A percentile compares a stretch with the other conserved stretches of the same genome.
phyloP scores from a whole-genome alignment of 2,329 filamentous ascomycete species.

The Proliferodiscus dingleyae region DNA sequence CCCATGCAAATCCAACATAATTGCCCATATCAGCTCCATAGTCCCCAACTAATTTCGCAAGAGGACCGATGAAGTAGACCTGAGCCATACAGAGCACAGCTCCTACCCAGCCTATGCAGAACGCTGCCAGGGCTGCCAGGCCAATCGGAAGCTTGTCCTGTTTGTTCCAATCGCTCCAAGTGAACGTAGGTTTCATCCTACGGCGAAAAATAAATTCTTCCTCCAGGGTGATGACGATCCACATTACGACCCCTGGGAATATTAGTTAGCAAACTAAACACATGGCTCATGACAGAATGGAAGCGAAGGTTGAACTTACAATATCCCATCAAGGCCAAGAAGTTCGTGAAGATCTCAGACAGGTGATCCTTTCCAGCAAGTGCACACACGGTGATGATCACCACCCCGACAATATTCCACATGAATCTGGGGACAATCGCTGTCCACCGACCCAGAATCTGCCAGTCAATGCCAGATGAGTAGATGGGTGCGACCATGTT shows the following conservation, averaged over 20 bases:
- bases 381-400: slow-evolving; percentile 61
- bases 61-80: slow-evolving; percentile 60
- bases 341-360: slow-evolving; percentile 62
- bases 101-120: slow-evolving; percentile 60
- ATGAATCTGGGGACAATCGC: slow-evolving; percentile 55
- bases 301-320: slow-evolving; percentile 42
- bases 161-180: slow-evolving; percentile 59
- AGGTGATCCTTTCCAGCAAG: slow-evolving; percentile 57
- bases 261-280: not conserved
- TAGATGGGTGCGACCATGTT: slow-evolving; percentile 64
- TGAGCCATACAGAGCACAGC: slow-evolving; percentile 65
- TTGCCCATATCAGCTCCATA: slow-evolving; percentile 30
- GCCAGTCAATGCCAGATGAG: slow-evolving; percentile 61
- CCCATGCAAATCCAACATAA: slow-evolving; percentile 53
- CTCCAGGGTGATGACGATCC: slow-evolving; percentile 56
- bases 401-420: slow-evolving; percentile 58
- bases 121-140: slow-evolving; percentile 55
- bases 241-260: slow-evolving; percentile 48
- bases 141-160: slow-evolving; percentile 55
- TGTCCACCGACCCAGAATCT: slow-evolving; percentile 56
- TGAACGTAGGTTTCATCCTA: slow-evolving; percentile 38
- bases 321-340: slow-evolving; percentile 66
- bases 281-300: not conserved
- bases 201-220: slow-evolving; percentile 60
- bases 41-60: slow-evolving; percentile 52